Conservation (phyloP, 441 rosid species). For the Arabidopsis hybrid region DNA sequence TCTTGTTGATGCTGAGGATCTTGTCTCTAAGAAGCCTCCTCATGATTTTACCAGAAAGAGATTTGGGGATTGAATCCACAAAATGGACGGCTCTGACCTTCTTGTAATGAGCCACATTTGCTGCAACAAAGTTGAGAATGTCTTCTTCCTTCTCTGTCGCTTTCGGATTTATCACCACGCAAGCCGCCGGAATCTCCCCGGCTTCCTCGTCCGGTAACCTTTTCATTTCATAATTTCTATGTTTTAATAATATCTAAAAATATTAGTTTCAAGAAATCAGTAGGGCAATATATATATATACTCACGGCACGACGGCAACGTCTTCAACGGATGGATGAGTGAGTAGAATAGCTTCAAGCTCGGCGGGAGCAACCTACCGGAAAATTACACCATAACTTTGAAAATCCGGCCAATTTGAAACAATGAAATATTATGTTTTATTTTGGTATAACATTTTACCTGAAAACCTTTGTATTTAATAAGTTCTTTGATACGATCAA, state of each 20-base stretch:
- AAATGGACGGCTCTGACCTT: constrained; percentile 74
- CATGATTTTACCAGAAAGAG: constrained; percentile 94
- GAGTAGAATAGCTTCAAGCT: constrained; percentile 80
- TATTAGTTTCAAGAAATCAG: not conserved
- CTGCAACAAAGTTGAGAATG: constrained; percentile 69
- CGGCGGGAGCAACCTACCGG: constrained; percentile 89
- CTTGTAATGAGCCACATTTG: constrained; percentile 80
- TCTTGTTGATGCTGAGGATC: constrained; percentile 44
- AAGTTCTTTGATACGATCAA: constrained; percentile 93
- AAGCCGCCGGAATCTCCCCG: constrained; percentile 91
- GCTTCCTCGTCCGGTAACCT: constrained; percentile 93
- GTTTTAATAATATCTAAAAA: not conserved
- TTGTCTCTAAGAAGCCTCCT: constrained; percentile 77
- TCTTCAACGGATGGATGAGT: constrained; percentile 80
- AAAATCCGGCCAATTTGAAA: not conserved
- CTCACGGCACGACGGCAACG: constrained; percentile 93
- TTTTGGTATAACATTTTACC: constrained; percentile 48
- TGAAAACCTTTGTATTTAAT: constrained; percentile 96
- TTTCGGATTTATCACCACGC: constrained; percentile 67
- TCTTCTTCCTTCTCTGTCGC: constrained; percentile 76
- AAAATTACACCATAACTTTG: not conserved
- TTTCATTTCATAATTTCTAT: not conserved
- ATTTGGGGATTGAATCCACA: constrained; percentile 88
- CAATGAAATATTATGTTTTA: not conserved
- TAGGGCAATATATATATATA: constrained; percentile 12